A percentile compares a stretch with the other conserved stretches of the same genome.
These are phyloP conservation scores for Geotrichum citri-aurantii DNA, from an alignment of 1,139 yeast species.

Conservation along the genomic window DNA sequence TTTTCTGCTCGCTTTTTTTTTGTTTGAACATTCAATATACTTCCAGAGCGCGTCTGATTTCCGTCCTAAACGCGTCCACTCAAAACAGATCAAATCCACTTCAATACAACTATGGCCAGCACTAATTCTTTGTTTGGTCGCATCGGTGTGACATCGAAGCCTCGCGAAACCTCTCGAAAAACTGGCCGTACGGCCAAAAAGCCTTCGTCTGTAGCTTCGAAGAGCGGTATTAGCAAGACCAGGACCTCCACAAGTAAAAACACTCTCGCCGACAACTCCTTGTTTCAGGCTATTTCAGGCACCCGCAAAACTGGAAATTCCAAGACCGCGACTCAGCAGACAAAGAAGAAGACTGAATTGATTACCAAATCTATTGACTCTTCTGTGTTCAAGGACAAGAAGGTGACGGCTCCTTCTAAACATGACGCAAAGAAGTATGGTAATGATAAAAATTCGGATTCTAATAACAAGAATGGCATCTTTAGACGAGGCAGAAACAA, in stretches of 20 bases:
- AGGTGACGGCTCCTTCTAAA: background rate
- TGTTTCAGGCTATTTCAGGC: slow-evolving; percentile 13
- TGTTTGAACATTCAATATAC: background rate
- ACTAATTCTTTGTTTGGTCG: slow-evolving; percentile 3
- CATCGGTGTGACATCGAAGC: background rate
- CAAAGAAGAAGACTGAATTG: background rate
- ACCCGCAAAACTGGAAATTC: background rate
- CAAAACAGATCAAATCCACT: background rate
- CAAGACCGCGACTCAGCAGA: background rate
- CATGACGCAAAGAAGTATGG: background rate
- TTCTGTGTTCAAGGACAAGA: slow-evolving; percentile 4
- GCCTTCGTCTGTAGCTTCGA: background rate
- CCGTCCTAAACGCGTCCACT: background rate
- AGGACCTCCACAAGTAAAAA: background rate
- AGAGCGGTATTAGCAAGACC: background rate
- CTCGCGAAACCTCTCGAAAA: background rate
- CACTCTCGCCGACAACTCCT: slow-evolving; percentile 7
- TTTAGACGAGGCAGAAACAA: background rate
- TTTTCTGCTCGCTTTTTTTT: background rate
- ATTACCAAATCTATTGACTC: slow-evolving; percentile 6
- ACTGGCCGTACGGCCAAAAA: background rate
- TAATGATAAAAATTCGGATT: background rate
- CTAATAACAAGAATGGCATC: background rate
- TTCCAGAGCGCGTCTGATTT: background rate
- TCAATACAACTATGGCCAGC: background rate